Conservation (phyloP, 2,329 filamentous ascomycete genomes). For the Calonectria leucothoes region DNA sequence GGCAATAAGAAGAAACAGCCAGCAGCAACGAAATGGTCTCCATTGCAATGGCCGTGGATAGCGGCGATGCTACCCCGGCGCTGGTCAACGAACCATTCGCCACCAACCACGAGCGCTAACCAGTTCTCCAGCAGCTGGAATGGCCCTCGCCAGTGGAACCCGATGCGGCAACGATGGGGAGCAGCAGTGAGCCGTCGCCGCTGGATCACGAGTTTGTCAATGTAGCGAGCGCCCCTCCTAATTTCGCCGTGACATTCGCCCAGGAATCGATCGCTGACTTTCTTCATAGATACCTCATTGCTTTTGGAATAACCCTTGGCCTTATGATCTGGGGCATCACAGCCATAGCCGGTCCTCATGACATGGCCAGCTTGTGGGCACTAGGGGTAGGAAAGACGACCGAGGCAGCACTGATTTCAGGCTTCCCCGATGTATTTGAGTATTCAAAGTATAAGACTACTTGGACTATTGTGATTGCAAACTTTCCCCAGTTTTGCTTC, state of each 20-base stretch:
- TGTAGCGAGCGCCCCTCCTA: conserved; percentile 1
- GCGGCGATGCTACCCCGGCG: not conserved
- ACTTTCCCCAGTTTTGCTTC: conserved; percentile 21
- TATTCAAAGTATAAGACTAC: not conserved
- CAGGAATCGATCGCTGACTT: not conserved
- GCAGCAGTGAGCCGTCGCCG: conserved; percentile 15
- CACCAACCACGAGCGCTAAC: not conserved
- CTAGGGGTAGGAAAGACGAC: conserved; percentile 18
- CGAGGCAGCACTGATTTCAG: not conserved
- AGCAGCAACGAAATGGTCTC: not conserved
- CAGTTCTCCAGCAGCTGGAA: not conserved
- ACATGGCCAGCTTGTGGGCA: conserved; percentile 3
- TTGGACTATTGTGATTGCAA: conserved; percentile 4
- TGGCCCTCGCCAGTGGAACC: not conserved
- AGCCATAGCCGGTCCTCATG: not conserved
- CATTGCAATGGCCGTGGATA: not conserved
- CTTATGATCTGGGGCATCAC: conserved; percentile 3
- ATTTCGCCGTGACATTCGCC: not conserved
- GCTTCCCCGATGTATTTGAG: not conserved
- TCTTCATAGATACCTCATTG: not conserved
- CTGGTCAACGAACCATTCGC: not conserved
- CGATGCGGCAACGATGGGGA: not conserved
- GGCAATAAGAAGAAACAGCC: not conserved
- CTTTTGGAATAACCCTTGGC: not conserved
- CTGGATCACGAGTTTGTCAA: not conserved